Evolutionary conservation across 352 stramenopile genomes (phyloP).

Genomic region (Vaucheria bursata): DNA sequence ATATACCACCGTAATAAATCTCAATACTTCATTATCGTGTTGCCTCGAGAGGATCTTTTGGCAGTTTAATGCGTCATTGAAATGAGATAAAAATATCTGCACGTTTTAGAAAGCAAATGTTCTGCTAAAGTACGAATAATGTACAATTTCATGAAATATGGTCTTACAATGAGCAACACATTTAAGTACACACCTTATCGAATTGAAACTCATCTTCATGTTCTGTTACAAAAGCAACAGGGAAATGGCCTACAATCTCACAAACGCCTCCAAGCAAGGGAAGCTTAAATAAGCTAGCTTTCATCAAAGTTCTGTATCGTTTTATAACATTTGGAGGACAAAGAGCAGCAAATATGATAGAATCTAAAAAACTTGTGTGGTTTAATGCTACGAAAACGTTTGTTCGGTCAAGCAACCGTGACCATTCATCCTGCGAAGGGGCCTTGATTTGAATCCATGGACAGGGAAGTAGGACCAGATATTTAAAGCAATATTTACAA

Average conservation of each 20-base stretch:
- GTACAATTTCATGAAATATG: not conserved
- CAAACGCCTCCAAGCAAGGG: slow-evolving; percentile 24
- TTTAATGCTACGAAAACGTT: slow-evolving; percentile 32
- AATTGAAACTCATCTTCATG: slow-evolving; percentile 17
- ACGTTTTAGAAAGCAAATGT: no score
- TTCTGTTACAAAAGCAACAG: slow-evolving; percentile 22
- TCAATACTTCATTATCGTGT: no score
- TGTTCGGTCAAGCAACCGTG: slow-evolving; percentile 12
- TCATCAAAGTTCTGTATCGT: slow-evolving; percentile 40
- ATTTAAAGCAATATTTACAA: slow-evolving; percentile 21
- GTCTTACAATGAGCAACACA: not conserved
- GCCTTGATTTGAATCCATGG: slow-evolving; percentile 33
- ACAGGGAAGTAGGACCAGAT: slow-evolving; percentile 12
- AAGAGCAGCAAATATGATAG: slow-evolving; percentile 26
- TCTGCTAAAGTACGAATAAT: not conserved
- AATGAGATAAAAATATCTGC: no score
- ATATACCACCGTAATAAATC: no score
- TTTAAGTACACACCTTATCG: slow-evolving; percentile 17
- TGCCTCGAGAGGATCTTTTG: no score
- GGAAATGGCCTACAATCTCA: slow-evolving; percentile 31
- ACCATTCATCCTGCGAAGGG: slow-evolving; percentile 16
- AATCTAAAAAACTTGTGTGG: slow-evolving; percentile 38
- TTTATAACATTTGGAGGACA: slow-evolving; percentile 17
- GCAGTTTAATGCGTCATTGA: no score
- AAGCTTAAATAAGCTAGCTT: slow-evolving; percentile 21